Evolutionary conservation across 768 basidiomycete genomes (phyloP), one percentile per base, ranked within the genome.

Genomic region (Termitomyces sp.): DNA sequence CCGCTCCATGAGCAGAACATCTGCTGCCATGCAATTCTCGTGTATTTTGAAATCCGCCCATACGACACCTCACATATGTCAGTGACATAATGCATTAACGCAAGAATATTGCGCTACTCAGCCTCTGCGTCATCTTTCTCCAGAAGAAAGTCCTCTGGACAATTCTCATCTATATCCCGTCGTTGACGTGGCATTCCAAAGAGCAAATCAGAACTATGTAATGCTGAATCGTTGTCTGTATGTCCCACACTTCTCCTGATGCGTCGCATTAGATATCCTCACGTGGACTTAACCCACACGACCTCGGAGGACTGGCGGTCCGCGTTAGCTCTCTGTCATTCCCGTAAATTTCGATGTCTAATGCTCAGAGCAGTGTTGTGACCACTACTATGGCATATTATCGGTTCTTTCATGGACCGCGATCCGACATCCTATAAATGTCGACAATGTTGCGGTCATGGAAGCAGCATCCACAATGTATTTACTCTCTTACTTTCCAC

Each of bases 281-380:
- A 53, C 51, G 60, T 57, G 56, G 43, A 38, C 50, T 61, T 30
- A 10, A 30, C 28, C 10, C 26, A 54, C 40, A 56, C 26, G 41
- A 56, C 43, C 23, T 53, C 61, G 61, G 55, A 44, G 51, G 20
- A 33, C 43, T 48, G 36, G 26, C 58, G 58, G 61, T 59, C 61
- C 61, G 61, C 57, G 4, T 43, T 41, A 43, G 18, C 28, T 18
- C 52, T 38, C 36, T 41, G n/a, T 43, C 26, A 13, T n/a, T 23
- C 18, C 36, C 16, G 36, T 40, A 18, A 10, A 18, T 43, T 10
- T 43, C 41, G 8, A 43, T n/a, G 5, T 12, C 30, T 14, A 32
- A 40, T 16, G 41, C 23, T 52, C 33, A 38, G 49, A 36, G 23
- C 36, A 30, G 28, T 33, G 18, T 8, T 26, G 58, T 57, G 55